These are phyloP conservation scores for Xylaria cubensis DNA, from an alignment of 495 filamentous ascomycete genomes.

Conservation along the genomic window DNA sequence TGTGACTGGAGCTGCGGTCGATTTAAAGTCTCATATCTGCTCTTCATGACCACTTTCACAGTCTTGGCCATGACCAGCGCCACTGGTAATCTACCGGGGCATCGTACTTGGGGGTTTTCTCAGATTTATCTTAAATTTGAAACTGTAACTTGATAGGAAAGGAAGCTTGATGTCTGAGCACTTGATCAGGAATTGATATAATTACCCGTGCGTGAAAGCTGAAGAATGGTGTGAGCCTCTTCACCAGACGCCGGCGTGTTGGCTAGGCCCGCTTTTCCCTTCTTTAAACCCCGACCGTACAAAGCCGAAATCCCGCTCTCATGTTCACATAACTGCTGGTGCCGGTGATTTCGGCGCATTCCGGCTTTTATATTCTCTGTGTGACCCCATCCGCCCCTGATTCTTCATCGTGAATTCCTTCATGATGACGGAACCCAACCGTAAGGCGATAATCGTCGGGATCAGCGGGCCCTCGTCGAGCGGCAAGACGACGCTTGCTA, in stretches of 20 bases:
- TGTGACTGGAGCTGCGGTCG: background rate
- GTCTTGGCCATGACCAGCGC: background rate
- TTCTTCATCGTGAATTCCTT: background rate
- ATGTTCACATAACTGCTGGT: background rate
- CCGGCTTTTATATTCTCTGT: background rate
- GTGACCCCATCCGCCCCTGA: background rate
- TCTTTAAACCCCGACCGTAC: constrained; percentile 4
- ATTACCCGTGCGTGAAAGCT: background rate
- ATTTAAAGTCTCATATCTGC: background rate
- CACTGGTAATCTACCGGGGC: background rate
- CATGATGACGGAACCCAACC: constrained; percentile 24
- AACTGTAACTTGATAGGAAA: background rate
- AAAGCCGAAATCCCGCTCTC: constrained; percentile 7
- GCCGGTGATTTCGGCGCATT: background rate
- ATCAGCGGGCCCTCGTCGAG: constrained; percentile 78
- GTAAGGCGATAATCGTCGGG: constrained; percentile 67
- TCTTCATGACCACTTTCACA: background rate
- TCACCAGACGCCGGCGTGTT: background rate
- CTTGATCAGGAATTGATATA: background rate
- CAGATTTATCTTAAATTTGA: background rate
- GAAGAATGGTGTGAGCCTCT: background rate
- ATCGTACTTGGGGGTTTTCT: background rate
- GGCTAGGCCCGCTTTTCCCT: constrained; percentile 23
- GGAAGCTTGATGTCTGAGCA: background rate
- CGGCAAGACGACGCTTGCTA: constrained; percentile 81